phyloP scores from a whole-genome alignment of 2,329 filamentous ascomycete genomes.

The Ophiostoma populinum region DNA sequence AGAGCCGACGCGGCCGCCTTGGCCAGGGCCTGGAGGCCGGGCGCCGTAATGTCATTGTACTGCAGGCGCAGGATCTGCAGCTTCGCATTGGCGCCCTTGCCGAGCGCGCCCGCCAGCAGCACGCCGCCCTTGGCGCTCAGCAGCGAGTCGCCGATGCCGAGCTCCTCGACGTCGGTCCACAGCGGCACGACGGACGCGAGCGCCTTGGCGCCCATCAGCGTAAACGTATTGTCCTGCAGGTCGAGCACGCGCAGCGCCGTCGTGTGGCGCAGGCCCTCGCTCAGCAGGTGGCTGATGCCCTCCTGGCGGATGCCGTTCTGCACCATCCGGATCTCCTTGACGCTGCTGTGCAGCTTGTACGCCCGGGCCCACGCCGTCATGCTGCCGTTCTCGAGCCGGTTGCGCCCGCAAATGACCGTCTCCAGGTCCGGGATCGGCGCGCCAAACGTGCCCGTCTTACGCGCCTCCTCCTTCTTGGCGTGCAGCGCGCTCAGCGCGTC shows the following conservation, averaged over 20 bases:
- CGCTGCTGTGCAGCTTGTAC: slow-evolving; percentile 64
- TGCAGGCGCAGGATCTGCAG: slow-evolving; percentile 71
- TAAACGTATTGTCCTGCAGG: slow-evolving; percentile 96
- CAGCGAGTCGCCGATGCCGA: slow-evolving; percentile 79
- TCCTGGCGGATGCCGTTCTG: slow-evolving; percentile 95
- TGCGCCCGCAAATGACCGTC: slow-evolving; percentile 94
- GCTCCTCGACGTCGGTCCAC: slow-evolving; percentile 63
- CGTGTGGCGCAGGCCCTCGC: slow-evolving; percentile 58
- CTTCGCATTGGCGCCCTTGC: slow-evolving; percentile 57
- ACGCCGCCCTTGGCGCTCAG: slow-evolving; percentile 62
- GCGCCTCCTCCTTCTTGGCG: slow-evolving; percentile 63
- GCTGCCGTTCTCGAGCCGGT: slow-evolving; percentile 81
- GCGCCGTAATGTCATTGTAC: slow-evolving; percentile 82
- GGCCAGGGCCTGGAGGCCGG: slow-evolving; percentile 54
- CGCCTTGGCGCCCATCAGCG: slow-evolving; percentile 58
- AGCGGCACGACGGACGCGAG: slow-evolving; percentile 55
- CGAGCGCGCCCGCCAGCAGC: slow-evolving; percentile 55
- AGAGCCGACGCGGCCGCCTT: slow-evolving; percentile 50
- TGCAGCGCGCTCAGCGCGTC: slow-evolving; percentile 74
- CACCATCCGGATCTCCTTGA: slow-evolving; percentile 88
- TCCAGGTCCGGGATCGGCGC: slow-evolving; percentile 61
- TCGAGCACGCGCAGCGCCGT: slow-evolving; percentile 59
- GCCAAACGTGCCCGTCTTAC: slow-evolving; percentile 37
- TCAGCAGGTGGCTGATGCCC: slow-evolving; percentile 68
- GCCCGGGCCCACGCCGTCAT: slow-evolving; percentile 91